Percentiles rank a stretch among this genome's conserved stretches.
These are phyloP conservation scores for Apiotrichum porosum DNA, from an alignment of 1,284 basidiomycete species.

Conservation along the genomic window DNA sequence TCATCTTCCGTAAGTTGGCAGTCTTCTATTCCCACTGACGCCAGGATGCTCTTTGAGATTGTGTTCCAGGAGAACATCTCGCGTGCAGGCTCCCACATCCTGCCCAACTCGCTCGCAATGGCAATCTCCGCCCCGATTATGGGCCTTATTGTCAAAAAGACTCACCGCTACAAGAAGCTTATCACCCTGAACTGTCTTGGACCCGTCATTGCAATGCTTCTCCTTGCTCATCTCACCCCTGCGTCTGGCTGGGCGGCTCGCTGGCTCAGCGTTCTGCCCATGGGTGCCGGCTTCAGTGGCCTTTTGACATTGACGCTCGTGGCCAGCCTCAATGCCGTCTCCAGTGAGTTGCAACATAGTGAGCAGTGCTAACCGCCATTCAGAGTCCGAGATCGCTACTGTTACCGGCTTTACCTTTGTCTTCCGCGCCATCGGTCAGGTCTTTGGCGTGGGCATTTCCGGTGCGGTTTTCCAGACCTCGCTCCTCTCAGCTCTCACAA, in stretches of 20 bases:
- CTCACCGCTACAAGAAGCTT: slow-evolving; percentile 25
- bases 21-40: neutral
- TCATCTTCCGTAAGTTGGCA: slow-evolving; percentile 20
- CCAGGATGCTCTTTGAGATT: slow-evolving; percentile 29
- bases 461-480: slow-evolving; percentile 28
- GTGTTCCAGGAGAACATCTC: slow-evolving; percentile 21
- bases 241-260: slow-evolving; percentile 13
- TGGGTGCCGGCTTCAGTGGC: slow-evolving; percentile 29
- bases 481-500: slow-evolving; percentile 13
- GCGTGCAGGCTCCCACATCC: slow-evolving; percentile 24
- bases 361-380: neutral
- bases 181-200: slow-evolving; percentile 22
- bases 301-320: slow-evolving; percentile 23
- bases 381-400: slow-evolving; percentile 21
- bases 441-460: slow-evolving; percentile 28
- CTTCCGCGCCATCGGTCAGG: slow-evolving; percentile 28
- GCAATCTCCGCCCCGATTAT: slow-evolving; percentile 24
- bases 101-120: slow-evolving; percentile 29
- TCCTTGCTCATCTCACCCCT: slow-evolving; percentile 14
- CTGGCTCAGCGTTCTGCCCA: slow-evolving; percentile 28
- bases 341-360: slow-evolving; percentile 12
- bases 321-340: slow-evolving; percentile 26
- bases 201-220: slow-evolving; percentile 25
- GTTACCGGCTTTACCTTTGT: slow-evolving; percentile 28
- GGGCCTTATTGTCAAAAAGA: slow-evolving; percentile 20